Evolutionary conservation across 345 rosid genomes (phyloP), one percentile per base, ranked within the genome.

Genomic region (Citrus sp.): DNA sequence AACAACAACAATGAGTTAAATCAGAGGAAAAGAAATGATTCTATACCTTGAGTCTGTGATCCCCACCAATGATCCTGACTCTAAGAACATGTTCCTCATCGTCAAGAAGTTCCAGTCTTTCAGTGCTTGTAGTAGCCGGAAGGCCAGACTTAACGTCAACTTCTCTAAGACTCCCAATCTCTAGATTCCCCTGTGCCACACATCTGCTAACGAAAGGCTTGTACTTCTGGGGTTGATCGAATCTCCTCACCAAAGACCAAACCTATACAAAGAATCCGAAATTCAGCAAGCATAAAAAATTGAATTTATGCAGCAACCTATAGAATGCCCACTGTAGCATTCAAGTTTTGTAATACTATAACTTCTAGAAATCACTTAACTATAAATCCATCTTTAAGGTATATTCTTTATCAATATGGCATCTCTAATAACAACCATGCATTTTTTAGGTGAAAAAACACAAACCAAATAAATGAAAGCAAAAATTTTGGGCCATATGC

Each of bases 241-340:
- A 93, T 81, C 94, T 88, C 85, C 97, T 90, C 72, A 91, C 95
- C 62, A 91, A 78, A 25, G 95, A 93, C 97, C 95, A 93, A 2
- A 93, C 97, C 97, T 93, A 40, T 60, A 61, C 34, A 46, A 34
- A 46, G 68, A 28, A 46, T 35, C 38, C 27, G 0, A 66, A 67
- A 49, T 14, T 66, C 58, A 69, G 42, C 24, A 69, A 54, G 12
- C 32, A 24, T 27, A 35, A 77, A 38, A 24, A 71, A 6, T 55
- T 37, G 56, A 62, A 61, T 72, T 24, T 73, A 73, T 37, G 66
- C 4, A 10, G 61, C 21, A 63, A 42, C 27, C 24, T 55, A 40
- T 42, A 22, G 71, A 51, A 65, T 67, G 60, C 18, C 35, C 24
- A 82, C 13, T 3, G 67, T n/a, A 62, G 80, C 67, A 62, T 54